phyloP scores from a whole-genome alignment of 257 asterid genomes.

The Rubia yunnanensis region DNA sequence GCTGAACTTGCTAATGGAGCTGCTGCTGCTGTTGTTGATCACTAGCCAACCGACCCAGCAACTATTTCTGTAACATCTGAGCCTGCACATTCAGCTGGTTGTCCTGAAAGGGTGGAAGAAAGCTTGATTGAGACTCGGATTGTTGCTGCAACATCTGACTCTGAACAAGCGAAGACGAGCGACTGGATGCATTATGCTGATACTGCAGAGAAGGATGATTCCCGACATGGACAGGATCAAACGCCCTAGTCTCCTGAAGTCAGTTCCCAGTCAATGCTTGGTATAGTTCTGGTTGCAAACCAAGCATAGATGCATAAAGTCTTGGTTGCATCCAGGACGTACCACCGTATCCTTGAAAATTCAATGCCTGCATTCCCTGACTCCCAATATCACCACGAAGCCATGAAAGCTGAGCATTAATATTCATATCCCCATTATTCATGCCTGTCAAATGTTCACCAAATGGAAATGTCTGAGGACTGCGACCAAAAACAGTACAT shows the following conservation, averaged over 20 bases:
- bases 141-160: constrained; percentile 68
- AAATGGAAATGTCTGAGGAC: not conserved
- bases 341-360: constrained; percentile 57
- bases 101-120: constrained; percentile 47
- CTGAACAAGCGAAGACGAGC: constrained; percentile 48
- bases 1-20: constrained; percentile 38
- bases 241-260: constrained; percentile 41
- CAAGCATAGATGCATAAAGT: constrained; percentile 52
- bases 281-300: constrained; percentile 69
- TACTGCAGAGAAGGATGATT: constrained; percentile 58
- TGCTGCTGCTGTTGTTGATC: constrained; percentile 57
- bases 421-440: constrained; percentile 45
- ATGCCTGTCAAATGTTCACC: constrained; percentile 35
- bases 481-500: not conserved
- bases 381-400: constrained; percentile 61
- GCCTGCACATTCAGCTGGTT: constrained; percentile 58
- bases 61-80: constrained; percentile 61
- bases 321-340: constrained; percentile 82
- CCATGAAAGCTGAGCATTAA: constrained; percentile 61
- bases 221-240: constrained; percentile 52
- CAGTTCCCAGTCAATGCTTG: constrained; percentile 67
- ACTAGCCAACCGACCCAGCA: constrained; percentile 37
- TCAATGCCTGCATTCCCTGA: constrained; percentile 52
- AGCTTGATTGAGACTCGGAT: constrained; percentile 46
- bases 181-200: constrained; percentile 43